phyloP scores from a whole-genome alignment of 1,284 basidiomycete genomes.

The Leccinum pallidistipes region DNA sequence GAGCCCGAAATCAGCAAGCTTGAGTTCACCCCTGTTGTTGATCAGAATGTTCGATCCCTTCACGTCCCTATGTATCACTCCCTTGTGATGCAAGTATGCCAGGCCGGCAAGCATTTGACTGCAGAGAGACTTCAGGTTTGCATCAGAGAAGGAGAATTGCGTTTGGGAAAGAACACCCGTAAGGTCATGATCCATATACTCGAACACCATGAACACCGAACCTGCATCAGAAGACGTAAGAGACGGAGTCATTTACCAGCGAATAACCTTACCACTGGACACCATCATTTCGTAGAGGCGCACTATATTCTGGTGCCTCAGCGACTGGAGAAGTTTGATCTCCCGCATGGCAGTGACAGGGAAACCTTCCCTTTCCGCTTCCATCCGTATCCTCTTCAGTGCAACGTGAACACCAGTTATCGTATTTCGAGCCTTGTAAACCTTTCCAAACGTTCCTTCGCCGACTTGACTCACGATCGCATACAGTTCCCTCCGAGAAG shows the following conservation, averaged over 20 bases:
- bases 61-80: slow-evolving; percentile 97
- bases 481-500: slow-evolving; percentile 67
- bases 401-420: slow-evolving; percentile 80
- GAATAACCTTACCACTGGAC: slow-evolving; percentile 72
- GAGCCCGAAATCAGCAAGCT: slow-evolving; percentile 90
- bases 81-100: slow-evolving; percentile 92
- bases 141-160: slow-evolving; percentile 79
- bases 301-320: slow-evolving; percentile 90
- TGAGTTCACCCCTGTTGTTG: slow-evolving; percentile 90
- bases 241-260: background rate
- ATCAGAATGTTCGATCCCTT: slow-evolving; percentile 99
- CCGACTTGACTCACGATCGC: slow-evolving; percentile 92
- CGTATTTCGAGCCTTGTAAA: slow-evolving; percentile 94
- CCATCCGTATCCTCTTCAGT: slow-evolving; percentile 97
- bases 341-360: slow-evolving; percentile 99
- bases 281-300: slow-evolving; percentile 98
- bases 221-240: slow-evolving; percentile 48
- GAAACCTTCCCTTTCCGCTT: slow-evolving; percentile 96
- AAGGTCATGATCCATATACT: slow-evolving; percentile 99
- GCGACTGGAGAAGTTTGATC: slow-evolving; percentile 93
- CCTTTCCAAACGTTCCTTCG: slow-evolving; percentile 98
- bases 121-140: slow-evolving; percentile 93
- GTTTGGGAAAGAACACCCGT: slow-evolving; percentile 94
- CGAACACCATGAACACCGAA: slow-evolving; percentile 98
- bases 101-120: slow-evolving; percentile 93